Base-by-base conservation (phyloP, 2,329 filamentous ascomycete species). In the Cercospora sp. region DNA sequence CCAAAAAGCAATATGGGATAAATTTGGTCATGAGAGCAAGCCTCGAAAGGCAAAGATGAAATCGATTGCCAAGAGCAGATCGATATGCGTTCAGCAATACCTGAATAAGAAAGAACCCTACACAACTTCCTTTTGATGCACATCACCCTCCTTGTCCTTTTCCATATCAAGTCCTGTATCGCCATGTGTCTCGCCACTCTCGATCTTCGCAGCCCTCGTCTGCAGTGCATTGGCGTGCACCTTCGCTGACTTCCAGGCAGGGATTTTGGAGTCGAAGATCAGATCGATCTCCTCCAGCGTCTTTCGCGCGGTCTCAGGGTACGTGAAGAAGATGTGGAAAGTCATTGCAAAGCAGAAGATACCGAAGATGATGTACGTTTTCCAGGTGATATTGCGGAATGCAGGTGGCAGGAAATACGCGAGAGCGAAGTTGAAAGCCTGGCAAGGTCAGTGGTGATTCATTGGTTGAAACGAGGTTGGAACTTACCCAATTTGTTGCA, bases 281-380 rank as follows among this genome's bases (percentile, higher is more conserved):
- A 78, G 70, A 57, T 80, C 78, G 28, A 80, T 75, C 18, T 80
- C 79, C 58, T 80, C 79, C 13, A 80, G 70, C 0, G 78, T 78
- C 70, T 79, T 79, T 12, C 74, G 69, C 23, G 76, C 77, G 12
- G 78, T 80, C 33, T 74, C 72, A 1, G 73, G 79, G 66, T 80
- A 83, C 2, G 77, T 82, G 65, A 84, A 77, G 69, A 77, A 84
- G 65, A 72, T 72, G 42, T 72, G 70, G 45, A 72, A 65, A 2
- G 87, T 87, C 71, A 90, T 90, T 4, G 83, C 82, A 0, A 83
- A 84, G 76, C 90, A 91, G 81, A 92, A 69, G 8, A 87, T 84
- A 13, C 85, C 91, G 75, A 93, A 93, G 69, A 93, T 83, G 78
- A 92, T 86, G 78, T 93, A 85, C 1, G 85, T 79, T 69, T 83